Evolutionary conservation across 805 yeast genomes (phyloP), one percentile per base, ranked within the genome.

Genomic region (Metschnikowia picachoensis): DNA sequence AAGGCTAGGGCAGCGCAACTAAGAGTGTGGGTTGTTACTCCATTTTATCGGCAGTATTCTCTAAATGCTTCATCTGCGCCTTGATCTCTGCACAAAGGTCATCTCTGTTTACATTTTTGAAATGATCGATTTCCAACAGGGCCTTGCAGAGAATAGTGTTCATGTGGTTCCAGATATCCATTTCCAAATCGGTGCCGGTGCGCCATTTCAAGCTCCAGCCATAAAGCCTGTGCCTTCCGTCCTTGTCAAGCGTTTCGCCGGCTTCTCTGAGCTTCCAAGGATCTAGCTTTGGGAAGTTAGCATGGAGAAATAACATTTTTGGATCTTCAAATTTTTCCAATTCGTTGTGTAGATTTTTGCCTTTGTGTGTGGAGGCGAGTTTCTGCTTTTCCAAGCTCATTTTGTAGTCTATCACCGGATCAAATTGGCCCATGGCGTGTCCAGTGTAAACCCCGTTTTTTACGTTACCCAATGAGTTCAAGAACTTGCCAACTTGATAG

Each of bases 381-480:
- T 41, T 46, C 13, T 37, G 43, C 35, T 51, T 47, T 31, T 51
- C 28, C 25, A 44, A 39, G 17, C 48, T 45, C 32, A 45, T 35
- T 5, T 56, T 51, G 52, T 62, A 79, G 61, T 87, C 95, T 37
- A 75, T 76, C n/a, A 73, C 62, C 3, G 91, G 88, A 58, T 84
- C 80, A 50, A 71, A 79, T 62, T 87, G 95, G 5, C 85, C 83
- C 89, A 87, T 87, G 3, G 86, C 87, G 9, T 82, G 77, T 14
- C 91, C 92, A n/a, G 72, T 64, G 58, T 76, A 84, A 9, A 68
- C 69, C 46, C 65, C 61, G 29, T 60, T 44, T 2, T 48, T 39
- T 46, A 70, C 60, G 48, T 76, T 66, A 42, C 86, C 82, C 47
- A 81, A 55, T 7, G 83, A 84, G 36, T 71, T 64, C 54, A 81